Evolutionary conservation across 805 yeast genomes (phyloP), one percentile per base, ranked within the genome.

Genomic region (Yamadazyma endophytica): DNA sequence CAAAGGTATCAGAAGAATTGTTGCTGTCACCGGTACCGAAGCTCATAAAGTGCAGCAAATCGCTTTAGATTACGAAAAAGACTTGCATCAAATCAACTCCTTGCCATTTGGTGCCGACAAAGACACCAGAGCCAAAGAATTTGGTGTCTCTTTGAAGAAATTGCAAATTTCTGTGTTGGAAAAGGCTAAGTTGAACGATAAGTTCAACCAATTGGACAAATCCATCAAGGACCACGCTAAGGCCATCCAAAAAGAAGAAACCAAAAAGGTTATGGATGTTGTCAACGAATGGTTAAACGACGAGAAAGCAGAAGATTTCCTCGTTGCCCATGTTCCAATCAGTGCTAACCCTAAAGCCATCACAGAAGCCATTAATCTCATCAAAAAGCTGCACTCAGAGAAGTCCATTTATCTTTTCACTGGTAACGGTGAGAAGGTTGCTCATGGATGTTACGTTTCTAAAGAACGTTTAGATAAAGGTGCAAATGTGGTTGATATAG

Each of bases 1-100:
- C 39, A 92, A 92, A 68, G 99, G 99, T 64, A 87, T 88, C 42
- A 80, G 99, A 67, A 86, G 99, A 73, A 84, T 92, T 56, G 96
- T 92, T 36, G 97, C 96, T 17, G 96, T 92, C 31, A 84, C 97
- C 12, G 97, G 97, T 28, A 68, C 76, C 32, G 94, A 79, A 43
- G 97, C 98, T 11, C 79, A 76, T 49, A 90, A 79, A 49, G 97
- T 88, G 31, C 96, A 92, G 70, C 74, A 85, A 56, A 56, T 82
- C 43, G 96, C 97, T 31, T 50, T 55, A 17, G 90, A 82, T 36
- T 90, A 80, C 52, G 79, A 71, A 20, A 67, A 64, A 28, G 69
- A 73, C 29, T 71, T 92, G 39, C 73, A 64, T 27, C 68, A 68
- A 24, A 77, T 83, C 31, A 79, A 69, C 33, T 66, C 68, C 35